phyloP scores from a whole-genome alignment of 2,329 filamentous ascomycete species.

The Blastomyces parvus region DNA sequence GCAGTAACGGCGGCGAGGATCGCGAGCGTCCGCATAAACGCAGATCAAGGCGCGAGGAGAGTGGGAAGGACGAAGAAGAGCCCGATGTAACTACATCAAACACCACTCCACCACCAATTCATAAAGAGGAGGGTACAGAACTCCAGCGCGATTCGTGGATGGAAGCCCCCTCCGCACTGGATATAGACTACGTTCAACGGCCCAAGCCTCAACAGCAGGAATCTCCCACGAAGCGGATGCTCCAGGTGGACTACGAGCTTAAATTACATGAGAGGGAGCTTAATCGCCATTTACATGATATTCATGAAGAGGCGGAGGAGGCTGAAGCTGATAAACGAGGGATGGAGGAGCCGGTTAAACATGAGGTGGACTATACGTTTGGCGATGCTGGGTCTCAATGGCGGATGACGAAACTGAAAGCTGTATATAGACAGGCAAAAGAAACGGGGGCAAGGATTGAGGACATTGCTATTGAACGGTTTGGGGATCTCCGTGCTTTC shows the following conservation, averaged over 20 bases:
- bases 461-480: constrained; percentile 72
- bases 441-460: constrained; percentile 65
- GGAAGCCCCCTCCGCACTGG: constrained; percentile 71
- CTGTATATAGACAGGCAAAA: constrained; percentile 70
- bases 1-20: constrained; percentile 43
- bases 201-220: constrained; percentile 51
- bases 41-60: constrained; percentile 30
- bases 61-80: constrained; percentile 14
- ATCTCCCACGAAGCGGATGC: constrained; percentile 31
- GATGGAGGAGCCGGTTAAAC: constrained; percentile 40
- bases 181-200: constrained; percentile 63
- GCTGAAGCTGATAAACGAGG: constrained; percentile 18
- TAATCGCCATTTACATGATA: constrained; percentile 58
- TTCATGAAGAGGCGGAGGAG: constrained; percentile 49
- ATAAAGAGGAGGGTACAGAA: constrained; percentile 38
- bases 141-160: constrained; percentile 84
- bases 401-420: constrained; percentile 91
- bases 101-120: constrained; percentile 18
- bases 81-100: background rate
- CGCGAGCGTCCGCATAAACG: constrained; percentile 41
- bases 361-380: constrained; percentile 70
- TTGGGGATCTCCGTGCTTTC: constrained; percentile 71
- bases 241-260: constrained; percentile 53
- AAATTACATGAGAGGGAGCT: constrained; percentile 72
- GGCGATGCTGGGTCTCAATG: constrained; percentile 84